phyloP scores from a whole-genome alignment of 75 land plant genomes.

The Cryptomeria japonica region DNA sequence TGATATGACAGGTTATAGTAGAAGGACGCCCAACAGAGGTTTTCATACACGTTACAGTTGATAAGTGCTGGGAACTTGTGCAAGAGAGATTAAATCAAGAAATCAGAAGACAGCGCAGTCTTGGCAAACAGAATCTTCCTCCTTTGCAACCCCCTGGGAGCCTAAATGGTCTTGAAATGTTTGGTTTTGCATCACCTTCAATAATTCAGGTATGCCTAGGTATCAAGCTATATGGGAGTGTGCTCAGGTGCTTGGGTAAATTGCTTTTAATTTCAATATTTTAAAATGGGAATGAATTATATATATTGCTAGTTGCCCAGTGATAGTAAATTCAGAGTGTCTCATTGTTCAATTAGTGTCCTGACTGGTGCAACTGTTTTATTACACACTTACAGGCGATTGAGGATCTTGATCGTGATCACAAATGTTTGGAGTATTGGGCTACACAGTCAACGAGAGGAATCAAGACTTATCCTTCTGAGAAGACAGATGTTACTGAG shows the following conservation, averaged over 20 bases:
- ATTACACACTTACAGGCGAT: conserved; percentile 68
- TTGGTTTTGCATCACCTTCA: conserved; percentile 72
- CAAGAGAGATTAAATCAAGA: conserved; percentile 81
- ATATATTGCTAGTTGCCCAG: conserved; percentile 6
- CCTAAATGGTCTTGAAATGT: conserved; percentile 85
- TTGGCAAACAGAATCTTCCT: conserved; percentile 58
- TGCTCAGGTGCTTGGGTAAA: neutral
- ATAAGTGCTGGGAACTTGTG: conserved; percentile 93
- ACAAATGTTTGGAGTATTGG: conserved; percentile 75
- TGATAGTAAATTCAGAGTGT: neutral
- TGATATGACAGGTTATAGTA: conserved; percentile 50
- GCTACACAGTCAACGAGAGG: conserved; percentile 23
- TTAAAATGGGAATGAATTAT: neutral
- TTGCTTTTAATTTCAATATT: conserved; percentile 1
- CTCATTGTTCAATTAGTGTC: conserved; percentile 4
- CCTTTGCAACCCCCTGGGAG: conserved; percentile 80
- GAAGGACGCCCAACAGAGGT: conserved; percentile 75
- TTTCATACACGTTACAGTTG: conserved; percentile 61
- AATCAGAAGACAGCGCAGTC: conserved; percentile 57
- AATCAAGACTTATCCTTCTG: neutral
- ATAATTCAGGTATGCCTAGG: conserved; percentile 59
- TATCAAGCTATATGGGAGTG: neutral
- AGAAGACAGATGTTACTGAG: neutral
- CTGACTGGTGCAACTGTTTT: neutral
- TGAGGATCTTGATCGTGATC: conserved; percentile 66